A percentile compares a stretch with the other conserved stretches of the same genome.
Conservation (phyloP, 2,329 filamentous ascomycete genomes). For the Pseudopyricularia cyperi region DNA sequence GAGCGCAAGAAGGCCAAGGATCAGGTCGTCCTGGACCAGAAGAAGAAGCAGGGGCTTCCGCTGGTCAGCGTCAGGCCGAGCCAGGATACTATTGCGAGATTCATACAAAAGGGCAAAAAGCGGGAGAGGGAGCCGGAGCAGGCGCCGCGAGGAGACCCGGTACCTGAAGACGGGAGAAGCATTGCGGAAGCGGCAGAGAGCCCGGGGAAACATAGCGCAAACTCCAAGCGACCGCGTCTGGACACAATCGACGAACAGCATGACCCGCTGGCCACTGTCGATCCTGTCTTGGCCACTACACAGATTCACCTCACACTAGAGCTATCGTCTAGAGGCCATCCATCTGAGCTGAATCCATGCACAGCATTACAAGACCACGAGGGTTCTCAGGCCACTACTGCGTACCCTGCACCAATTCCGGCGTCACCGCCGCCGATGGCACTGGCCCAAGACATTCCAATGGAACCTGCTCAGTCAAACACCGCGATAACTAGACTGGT, state of each 20-base stretch:
- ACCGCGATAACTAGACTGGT: not conserved
- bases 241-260: constrained; percentile 3
- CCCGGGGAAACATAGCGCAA: not conserved
- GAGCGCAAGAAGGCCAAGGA: constrained; percentile 46
- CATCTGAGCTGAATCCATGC: not conserved
- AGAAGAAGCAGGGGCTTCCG: constrained; percentile 37
- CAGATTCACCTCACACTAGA: not conserved
- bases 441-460: not conserved
- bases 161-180: not conserved
- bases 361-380: not conserved
- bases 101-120: constrained; percentile 22
- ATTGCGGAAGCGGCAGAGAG: not conserved
- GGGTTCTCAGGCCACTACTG: not conserved
- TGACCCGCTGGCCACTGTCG: not conserved
- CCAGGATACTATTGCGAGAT: constrained; percentile 42
- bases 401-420: not conserved
- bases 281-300: not conserved
- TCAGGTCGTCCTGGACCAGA: constrained; percentile 31
- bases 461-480: not conserved
- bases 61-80: constrained; percentile 41
- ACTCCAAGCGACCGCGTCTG: not conserved
- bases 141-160: not conserved
- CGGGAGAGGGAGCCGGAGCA: constrained; percentile 8
- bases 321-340: not conserved
- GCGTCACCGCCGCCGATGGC: not conserved